phyloP scores from a whole-genome alignment of 352 stramenopile genomes.

The Phytophthora hybrid region DNA sequence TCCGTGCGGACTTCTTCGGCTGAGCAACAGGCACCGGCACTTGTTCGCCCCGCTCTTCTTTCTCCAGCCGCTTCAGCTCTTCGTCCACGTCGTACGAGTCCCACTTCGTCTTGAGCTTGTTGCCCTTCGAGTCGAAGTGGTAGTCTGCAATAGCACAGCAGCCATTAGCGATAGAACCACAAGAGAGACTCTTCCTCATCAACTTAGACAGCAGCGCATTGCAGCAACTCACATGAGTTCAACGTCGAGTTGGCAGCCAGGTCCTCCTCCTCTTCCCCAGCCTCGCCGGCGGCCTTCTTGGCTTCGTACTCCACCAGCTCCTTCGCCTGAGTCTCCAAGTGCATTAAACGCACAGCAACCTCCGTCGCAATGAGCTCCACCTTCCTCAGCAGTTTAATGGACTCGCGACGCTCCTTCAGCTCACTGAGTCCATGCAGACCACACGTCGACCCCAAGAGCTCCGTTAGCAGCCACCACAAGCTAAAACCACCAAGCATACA shows the following conservation, averaged over 20 bases:
- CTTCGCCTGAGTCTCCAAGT: conserved; percentile 73
- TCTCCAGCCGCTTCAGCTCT: conserved; percentile 74
- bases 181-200: not conserved
- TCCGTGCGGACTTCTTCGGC: conserved; percentile 10
- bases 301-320: conserved; percentile 63
- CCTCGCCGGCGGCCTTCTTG: conserved; percentile 29
- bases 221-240: conserved; percentile 67
- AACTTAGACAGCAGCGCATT: not conserved
- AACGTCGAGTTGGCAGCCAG: conserved; percentile 48
- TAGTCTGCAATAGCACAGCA: conserved; percentile 59
- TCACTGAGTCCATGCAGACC: conserved; percentile 21
- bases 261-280: conserved; percentile 24
- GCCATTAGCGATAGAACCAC: conserved; percentile 11
- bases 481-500: not conserved
- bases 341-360: conserved; percentile 68
- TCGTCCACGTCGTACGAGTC: conserved; percentile 84
- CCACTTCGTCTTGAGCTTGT: conserved; percentile 91
- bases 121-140: conserved; percentile 86
- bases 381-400: conserved; percentile 73
- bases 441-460: conserved; percentile 18
- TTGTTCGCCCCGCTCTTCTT: conserved; percentile 49
- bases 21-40: not conserved
- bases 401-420: conserved; percentile 44
- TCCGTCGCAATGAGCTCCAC: conserved; percentile 79
- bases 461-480: conserved; percentile 12